Conservation (phyloP, 1,139 yeast species). For the Trichomonascaceae sp. region DNA sequence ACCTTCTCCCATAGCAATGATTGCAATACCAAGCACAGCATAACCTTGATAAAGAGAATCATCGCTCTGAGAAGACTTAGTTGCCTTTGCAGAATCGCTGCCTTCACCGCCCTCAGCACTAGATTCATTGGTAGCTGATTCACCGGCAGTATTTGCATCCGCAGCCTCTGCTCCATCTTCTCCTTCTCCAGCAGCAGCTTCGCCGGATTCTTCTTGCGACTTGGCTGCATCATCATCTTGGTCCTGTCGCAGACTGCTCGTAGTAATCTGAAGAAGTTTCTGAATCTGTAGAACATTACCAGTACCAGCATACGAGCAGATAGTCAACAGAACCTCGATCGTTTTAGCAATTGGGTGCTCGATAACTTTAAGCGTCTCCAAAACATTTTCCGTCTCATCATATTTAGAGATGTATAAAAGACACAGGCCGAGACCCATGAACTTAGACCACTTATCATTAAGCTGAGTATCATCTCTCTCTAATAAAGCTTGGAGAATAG, state of each 20-base stretch:
- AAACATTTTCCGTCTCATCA: conserved; percentile 90
- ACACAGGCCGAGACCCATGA: conserved; percentile 89
- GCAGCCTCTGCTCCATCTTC: conserved; percentile 21
- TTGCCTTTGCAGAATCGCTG: conserved; percentile 20
- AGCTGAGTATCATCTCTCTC: conserved; percentile 78
- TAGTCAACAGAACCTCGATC: conserved; percentile 81
- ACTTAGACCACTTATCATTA: conserved; percentile 79
- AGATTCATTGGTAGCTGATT: conserved; percentile 9
- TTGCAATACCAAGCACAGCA: conserved; percentile 91
- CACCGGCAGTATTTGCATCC: conserved; percentile 21
- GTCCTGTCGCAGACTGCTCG: conserved; percentile 43
- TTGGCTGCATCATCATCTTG: conserved; percentile 35
- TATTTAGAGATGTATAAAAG: conserved; percentile 89
- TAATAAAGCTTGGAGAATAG: conserved; percentile 81
- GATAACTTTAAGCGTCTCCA: conserved; percentile 91
- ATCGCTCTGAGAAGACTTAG: conserved; percentile 24
- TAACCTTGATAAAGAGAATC: conserved; percentile 76
- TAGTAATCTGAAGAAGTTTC: conserved; percentile 63
- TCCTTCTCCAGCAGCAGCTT: conserved; percentile 26
- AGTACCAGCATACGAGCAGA: conserved; percentile 95
- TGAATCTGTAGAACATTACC: conserved; percentile 97
- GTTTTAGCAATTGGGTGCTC: conserved; percentile 92
- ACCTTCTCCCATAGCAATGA: conserved; percentile 96
- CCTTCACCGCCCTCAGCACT: conserved; percentile 2
- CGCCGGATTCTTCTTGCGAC: conserved; percentile 25